Conservation (phyloP, 2,329 filamentous ascomycete species). For the Sporothrix luriei region DNA sequence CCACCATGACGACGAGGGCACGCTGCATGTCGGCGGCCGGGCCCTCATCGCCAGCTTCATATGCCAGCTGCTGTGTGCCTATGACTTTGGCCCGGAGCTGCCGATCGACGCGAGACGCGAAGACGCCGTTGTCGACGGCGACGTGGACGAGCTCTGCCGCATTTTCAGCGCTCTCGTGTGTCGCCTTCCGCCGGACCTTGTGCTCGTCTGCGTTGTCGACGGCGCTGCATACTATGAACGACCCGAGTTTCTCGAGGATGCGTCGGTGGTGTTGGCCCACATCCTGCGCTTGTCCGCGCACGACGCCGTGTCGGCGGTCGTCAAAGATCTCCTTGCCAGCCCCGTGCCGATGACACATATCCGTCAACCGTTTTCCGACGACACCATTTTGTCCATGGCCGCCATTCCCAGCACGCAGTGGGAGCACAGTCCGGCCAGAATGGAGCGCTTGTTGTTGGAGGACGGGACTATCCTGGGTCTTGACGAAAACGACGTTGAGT, state of each 20-base stretch:
- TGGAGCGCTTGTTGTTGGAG: background rate
- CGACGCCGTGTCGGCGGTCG: background rate
- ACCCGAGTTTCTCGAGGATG: background rate
- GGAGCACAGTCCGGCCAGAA: background rate
- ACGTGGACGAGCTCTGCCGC: background rate
- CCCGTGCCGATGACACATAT: background rate
- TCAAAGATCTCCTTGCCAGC: background rate
- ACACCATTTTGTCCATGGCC: background rate
- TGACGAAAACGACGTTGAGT: too few species aligned
- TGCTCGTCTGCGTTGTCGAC: background rate
- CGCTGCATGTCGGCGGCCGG: background rate
- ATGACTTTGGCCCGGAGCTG: background rate
- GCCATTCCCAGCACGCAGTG: background rate
- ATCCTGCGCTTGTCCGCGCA: background rate
- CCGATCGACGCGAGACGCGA: background rate
- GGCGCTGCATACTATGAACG: constrained; percentile 12
- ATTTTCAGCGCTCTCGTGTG: background rate
- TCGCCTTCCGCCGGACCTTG: background rate
- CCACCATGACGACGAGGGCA: background rate
- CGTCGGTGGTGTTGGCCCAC: background rate
- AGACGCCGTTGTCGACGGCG: background rate
- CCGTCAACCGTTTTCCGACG: background rate
- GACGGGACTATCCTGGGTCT: too few species aligned
- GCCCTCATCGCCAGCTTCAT: constrained; percentile 10
- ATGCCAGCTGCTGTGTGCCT: constrained; percentile 4